These are phyloP conservation scores for Thyridium curvatum DNA, from an alignment of 2,329 filamentous ascomycete species.

Conservation along the genomic window DNA sequence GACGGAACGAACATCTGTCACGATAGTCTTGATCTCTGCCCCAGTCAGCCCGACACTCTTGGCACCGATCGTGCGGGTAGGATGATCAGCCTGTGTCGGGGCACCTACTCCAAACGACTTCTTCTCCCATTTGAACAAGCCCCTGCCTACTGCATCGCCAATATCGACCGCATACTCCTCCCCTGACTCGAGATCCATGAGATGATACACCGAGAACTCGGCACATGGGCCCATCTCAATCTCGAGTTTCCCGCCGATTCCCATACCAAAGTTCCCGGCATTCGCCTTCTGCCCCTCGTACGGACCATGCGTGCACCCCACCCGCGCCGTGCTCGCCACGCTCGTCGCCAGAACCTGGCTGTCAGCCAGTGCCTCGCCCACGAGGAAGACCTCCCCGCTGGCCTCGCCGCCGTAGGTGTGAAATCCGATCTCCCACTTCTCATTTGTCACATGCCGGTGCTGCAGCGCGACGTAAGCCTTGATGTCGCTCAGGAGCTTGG, in stretches of 20 bases:
- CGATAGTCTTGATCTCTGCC: no score
- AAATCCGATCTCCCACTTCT: background rate
- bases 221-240: slow-evolving; percentile 30
- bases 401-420: slow-evolving; percentile 11
- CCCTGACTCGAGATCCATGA: slow-evolving; percentile 30
- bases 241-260: slow-evolving; percentile 28
- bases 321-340: slow-evolving; percentile 30
- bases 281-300: slow-evolving; percentile 45
- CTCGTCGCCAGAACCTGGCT: slow-evolving; percentile 37
- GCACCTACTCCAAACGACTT: no score
- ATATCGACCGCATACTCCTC: no score
- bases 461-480: slow-evolving; percentile 31
- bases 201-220: slow-evolving; percentile 41
- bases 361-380: slow-evolving; percentile 37
- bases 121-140: no score
- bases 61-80: no score
- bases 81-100: no score
- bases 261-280: slow-evolving; percentile 41
- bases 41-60: no score
- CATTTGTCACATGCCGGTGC: slow-evolving; percentile 17
- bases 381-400: slow-evolving; percentile 32
- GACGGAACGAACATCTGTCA: no score
- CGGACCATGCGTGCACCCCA: slow-evolving; percentile 33
- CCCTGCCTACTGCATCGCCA: no score
- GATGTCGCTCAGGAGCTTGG: slow-evolving; percentile 28